Base-by-base conservation (phyloP, 2,329 filamentous ascomycete species). In the Penicillium sp. region DNA sequence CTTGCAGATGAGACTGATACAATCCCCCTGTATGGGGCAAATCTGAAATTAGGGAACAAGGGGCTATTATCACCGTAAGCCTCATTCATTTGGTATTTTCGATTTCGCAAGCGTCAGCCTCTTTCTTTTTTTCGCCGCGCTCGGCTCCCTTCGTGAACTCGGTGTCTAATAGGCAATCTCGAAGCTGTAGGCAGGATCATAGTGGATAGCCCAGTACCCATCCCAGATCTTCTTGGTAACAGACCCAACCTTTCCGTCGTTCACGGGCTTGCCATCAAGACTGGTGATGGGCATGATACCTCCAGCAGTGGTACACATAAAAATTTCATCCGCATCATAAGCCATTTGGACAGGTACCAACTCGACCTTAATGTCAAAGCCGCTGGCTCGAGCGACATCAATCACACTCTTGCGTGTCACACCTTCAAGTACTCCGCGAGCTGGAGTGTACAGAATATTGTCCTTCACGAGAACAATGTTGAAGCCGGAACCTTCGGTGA, bases 301-400 rank as follows among this genome's bases (percentile, higher is more conserved):
- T 1, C 80, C 80, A 0, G 80, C 79, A 15, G 80, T 82, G 0
- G 79, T 82, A 56, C 73, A 80, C 78, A 81, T 80, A 31, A 82
- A 75, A 5, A 81, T 72, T 66, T 82, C 80, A 53, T 82, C 79
- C 0, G 69, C 66, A 7, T 72, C 48, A 45, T 80, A 81, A 0
- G 67, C 71, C 35, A 69, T 10, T 15, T 77, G 69, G 0, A 79
- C 66, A 0, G 78, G 77, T 4, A 81, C 75, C 27, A 70, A 55
- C 60, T 79, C 74, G 29, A 75, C 50, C 4, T 68, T 71, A 6
- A 77, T 65, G 27, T 74, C 69, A 37, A 75, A 57, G 0, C 69
- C 69, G 3, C 69, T 63, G 0, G 54, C 53, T 1, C 58, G 58
- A 1, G 77, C 77, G 13, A 69, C 72, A 46, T 81, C 77, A 23